Base-by-base conservation (phyloP, 192 early-diverging fungal species). In the Gonapodya sp. region DNA sequence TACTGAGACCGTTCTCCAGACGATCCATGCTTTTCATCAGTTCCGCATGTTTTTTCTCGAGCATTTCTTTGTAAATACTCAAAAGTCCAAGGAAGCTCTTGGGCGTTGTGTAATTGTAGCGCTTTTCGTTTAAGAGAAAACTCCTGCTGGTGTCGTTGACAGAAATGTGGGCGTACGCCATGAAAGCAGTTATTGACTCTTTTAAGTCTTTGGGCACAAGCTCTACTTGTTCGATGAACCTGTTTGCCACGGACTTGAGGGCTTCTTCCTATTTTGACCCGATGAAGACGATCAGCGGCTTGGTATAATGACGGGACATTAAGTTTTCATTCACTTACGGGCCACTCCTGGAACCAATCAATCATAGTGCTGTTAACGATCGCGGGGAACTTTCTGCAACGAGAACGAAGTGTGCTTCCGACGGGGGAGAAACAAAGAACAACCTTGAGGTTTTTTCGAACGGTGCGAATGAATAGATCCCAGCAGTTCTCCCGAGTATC, bases 91-190 rank as follows among this genome's bases (percentile, higher is more conserved):
- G 79, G 87, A 92, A 92, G 1, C 89, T 90, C 79, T 92, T 92
- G 31, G 91, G 91, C 30, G 91, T 92, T 1, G 91, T 92, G 83
- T 92, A 92, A 82, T 91, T 91, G 83, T 91, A 87, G 46, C 91
- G 73, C 82, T 90, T 92, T 82, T 92, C 91, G 83, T 92, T 91
- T 75, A 90, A 34, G n/a, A 90, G 81, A 81, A 87, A 91, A 78
- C 89, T 91, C 64, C 84, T 86, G n/a, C 89, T 91, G 1, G 89
- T 85, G 1, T 80, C 86, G 81, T 91, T 91, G 0, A 92, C 89
- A 18, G 84, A 86, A 80, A 88, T 85, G 79, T 92, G 91, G 1
- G 89, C 91, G 79, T 86, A 92, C 1, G 90, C 84, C 91, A 92
- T 92, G 84, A 92, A 92, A 35, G 84, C 83, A 1, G 91, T 91